Base-by-base conservation (phyloP, 257 asterid genomes). In the Fraxinus quadrangulata region DNA sequence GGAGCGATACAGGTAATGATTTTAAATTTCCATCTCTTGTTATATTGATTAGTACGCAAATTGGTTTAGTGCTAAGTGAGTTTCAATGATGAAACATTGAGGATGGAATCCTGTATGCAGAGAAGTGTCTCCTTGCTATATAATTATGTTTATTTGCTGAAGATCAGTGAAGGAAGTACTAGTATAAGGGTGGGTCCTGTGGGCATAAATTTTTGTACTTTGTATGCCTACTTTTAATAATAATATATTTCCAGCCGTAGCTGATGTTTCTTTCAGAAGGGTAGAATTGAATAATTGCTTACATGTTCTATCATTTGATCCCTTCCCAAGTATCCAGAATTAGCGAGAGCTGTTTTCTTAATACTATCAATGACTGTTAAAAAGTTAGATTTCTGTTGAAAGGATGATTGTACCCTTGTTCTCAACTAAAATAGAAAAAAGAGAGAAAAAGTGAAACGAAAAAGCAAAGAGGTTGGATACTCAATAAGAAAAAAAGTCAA, bases 1-100 rank as follows among this genome's bases (percentile, higher is more conserved):
- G 85, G 99, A 96, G 77, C 83, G 93, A 19, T 96, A 96, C 97
- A 88, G 97, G 99, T 93, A 84, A 78, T 84, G 4, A 79, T 72
- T 24, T 31, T 56, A 70, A 37, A 75, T 39, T 78, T 69, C 71
- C 30, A 51, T 33, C 37, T 33, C 65, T 31, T 76, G 71, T 70
- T 75, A 3, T 49, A 17, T 14, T 49, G 51, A 49, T 17, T 49
- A 4, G 61, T 49, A 49, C 17, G 61, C 17, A 49, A 49, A 49
- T 17, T 49, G 21, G 23, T 49, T 3, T 17, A 59, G 28, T 5
- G 11, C 28, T 51, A 51, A 51, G 23, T 51, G 54, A 45, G 63
- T 51, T 51, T 19, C 21, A 51, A 6, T 51, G 34, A 31, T 31
- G 34, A 31, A 19, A 51, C 23, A 51, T 51, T 17, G 63, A 21